Percentiles rank a stretch among this genome's conserved stretches.
phyloP scores from a whole-genome alignment of 2,329 filamentous ascomycete species.

The Clonostachys solani region DNA sequence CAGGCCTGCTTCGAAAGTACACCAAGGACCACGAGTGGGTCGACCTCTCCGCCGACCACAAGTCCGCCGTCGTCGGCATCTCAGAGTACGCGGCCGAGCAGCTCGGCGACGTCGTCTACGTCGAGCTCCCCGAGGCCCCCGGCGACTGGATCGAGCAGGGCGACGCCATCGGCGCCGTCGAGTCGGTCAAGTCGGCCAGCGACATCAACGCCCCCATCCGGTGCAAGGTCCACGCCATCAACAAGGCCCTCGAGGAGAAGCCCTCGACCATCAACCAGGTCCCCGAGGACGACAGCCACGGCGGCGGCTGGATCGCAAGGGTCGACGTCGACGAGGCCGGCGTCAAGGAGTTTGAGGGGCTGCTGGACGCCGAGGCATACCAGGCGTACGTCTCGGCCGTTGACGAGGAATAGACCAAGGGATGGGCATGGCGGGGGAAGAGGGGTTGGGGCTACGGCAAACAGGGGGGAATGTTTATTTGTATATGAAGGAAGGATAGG shows the following conservation, averaged over 20 bases:
- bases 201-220: constrained; percentile 89
- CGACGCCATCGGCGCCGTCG: constrained; percentile 88
- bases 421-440: background rate
- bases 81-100: constrained; percentile 87
- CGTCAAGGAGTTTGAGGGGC: constrained; percentile 62
- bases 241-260: constrained; percentile 74
- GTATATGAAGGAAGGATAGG: background rate
- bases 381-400: constrained; percentile 58
- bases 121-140: constrained; percentile 74
- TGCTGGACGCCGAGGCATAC: constrained; percentile 80
- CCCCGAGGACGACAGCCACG: constrained; percentile 71
- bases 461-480: background rate
- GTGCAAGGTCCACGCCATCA: constrained; percentile 72
- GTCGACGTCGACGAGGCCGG: constrained; percentile 68
- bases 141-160: constrained; percentile 67
- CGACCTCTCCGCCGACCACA: constrained; percentile 78
- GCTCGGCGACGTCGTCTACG: constrained; percentile 94
- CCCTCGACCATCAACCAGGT: constrained; percentile 85
- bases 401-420: constrained; percentile 24
- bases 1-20: constrained; percentile 74
- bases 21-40: constrained; percentile 99
- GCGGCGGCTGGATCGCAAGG: constrained; percentile 90
- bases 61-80: constrained; percentile 79
- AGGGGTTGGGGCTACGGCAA: no score
- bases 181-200: constrained; percentile 85